phyloP scores from a whole-genome alignment of 148 eudicot genomes.

The Fallopia convolvulus region DNA sequence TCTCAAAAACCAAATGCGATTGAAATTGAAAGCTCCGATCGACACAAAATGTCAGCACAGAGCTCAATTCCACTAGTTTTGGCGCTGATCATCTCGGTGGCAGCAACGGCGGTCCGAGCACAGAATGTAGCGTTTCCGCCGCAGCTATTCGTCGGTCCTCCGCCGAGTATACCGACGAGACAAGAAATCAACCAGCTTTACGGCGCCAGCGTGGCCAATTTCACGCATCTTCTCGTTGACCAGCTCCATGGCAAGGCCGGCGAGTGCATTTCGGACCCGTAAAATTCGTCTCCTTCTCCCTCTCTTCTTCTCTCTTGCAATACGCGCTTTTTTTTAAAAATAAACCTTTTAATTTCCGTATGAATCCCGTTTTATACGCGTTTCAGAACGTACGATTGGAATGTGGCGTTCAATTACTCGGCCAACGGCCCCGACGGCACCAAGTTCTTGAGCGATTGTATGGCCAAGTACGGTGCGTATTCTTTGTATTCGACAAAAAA shows the following conservation, averaged over 20 bases:
- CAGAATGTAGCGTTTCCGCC: not conserved
- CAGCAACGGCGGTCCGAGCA: not conserved
- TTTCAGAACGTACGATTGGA: conserved; percentile 20
- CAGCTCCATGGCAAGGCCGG: conserved; percentile 11
- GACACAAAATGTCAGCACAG: not conserved
- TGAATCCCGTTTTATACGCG: not conserved
- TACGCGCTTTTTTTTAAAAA: not conserved
- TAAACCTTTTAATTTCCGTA: not conserved
- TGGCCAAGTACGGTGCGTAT: conserved; percentile 18
- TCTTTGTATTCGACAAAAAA: not conserved
- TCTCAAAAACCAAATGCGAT: not conserved
- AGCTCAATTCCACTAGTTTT: not conserved
- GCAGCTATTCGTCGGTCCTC: not conserved
- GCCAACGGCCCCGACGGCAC: conserved; percentile 11
- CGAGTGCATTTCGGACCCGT: conserved; percentile 10
- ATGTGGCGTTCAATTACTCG: conserved; percentile 27
- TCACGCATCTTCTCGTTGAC: conserved; percentile 3
- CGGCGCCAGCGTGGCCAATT: not conserved
- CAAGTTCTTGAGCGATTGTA: conserved; percentile 21
- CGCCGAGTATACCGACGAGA: not conserved
- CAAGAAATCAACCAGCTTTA: conserved; percentile 5
- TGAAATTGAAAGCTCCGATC: not conserved
- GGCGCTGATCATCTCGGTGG: not conserved
- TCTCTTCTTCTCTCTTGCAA: not conserved
- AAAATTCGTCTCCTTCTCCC: not conserved